These are phyloP conservation scores for Fomitopsis palustris DNA, from an alignment of 1,284 basidiomycete genomes.

Conservation along the genomic window DNA sequence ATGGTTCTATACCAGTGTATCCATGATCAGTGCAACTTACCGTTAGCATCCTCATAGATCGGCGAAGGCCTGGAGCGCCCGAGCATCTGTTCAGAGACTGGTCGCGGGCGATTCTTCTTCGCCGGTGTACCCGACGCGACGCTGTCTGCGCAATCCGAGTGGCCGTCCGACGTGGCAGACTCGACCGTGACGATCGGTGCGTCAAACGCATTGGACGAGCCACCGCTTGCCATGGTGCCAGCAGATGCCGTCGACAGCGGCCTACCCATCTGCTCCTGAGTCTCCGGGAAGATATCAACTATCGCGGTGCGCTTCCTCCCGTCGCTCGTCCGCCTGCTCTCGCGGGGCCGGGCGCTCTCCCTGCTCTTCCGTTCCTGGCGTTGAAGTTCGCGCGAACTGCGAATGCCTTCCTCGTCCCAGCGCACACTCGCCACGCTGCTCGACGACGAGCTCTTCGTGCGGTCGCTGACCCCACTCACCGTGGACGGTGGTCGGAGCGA, in stretches of 20 bases:
- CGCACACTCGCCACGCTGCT: slow-evolving; percentile 46
- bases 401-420: slow-evolving; percentile 65
- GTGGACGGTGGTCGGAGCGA: slow-evolving; percentile 58
- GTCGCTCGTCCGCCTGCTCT: slow-evolving; percentile 26
- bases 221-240: slow-evolving; percentile 3
- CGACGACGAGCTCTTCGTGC: slow-evolving; percentile 40
- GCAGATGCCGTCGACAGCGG: slow-evolving; percentile 14
- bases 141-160: slow-evolving; percentile 27
- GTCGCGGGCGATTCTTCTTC: slow-evolving; percentile 49
- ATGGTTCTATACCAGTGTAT: not conserved
- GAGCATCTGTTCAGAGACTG: slow-evolving; percentile 63
- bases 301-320: slow-evolving; percentile 26
- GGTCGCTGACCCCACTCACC: slow-evolving; percentile 29
- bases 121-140: slow-evolving; percentile 40
- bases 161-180: slow-evolving; percentile 50
- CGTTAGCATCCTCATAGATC: slow-evolving; percentile 51
- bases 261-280: slow-evolving; percentile 11
- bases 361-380: slow-evolving; percentile 39
- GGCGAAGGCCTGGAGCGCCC: slow-evolving; percentile 44
- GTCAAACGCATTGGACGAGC: slow-evolving; percentile 1
- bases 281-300: slow-evolving; percentile 32
- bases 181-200: slow-evolving; percentile 45
- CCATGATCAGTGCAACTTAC: slow-evolving; percentile 32
- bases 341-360: slow-evolving; percentile 16
- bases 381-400: slow-evolving; percentile 49